Evolutionary conservation across 768 basidiomycete species (phyloP).

Genomic region (Hericium coralloides): DNA sequence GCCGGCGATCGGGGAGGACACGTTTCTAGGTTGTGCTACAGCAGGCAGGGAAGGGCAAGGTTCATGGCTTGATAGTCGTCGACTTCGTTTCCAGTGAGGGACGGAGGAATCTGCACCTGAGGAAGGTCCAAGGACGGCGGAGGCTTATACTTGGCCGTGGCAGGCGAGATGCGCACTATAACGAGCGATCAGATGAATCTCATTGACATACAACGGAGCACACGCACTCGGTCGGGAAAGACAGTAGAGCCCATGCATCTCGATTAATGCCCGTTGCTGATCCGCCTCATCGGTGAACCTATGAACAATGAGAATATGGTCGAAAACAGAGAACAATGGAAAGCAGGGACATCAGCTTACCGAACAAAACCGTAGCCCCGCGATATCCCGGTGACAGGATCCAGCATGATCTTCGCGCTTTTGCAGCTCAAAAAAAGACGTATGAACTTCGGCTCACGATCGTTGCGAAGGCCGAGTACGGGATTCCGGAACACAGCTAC

Average conservation of each 20-base stretch:
- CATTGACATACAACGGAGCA: not conserved
- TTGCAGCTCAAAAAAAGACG: conserved; percentile 86
- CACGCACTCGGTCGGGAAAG: conserved; percentile 78
- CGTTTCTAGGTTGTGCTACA: conserved; percentile 45
- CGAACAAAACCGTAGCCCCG: conserved; percentile 92
- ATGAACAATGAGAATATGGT: conserved; percentile 12
- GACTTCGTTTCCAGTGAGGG: not conserved
- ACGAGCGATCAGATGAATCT: conserved; percentile 12
- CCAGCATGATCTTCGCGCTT: conserved; percentile 93
- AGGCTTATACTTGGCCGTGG: conserved; percentile 80
- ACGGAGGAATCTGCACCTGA: conserved; percentile 11
- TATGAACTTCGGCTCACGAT: conserved; percentile 83
- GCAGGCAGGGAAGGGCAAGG: conserved; percentile 41
- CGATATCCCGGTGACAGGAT: conserved; percentile 82
- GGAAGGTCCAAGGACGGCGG: conserved; percentile 25
- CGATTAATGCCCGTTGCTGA: conserved; percentile 81
- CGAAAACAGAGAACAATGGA: not conserved
- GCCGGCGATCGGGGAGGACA: conserved; percentile 61
- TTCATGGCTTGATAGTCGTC: conserved; percentile 28
- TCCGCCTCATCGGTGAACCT: conserved; percentile 87
- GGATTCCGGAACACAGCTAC: conserved; percentile 90
- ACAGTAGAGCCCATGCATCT: conserved; percentile 89
- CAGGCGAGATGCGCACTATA: conserved; percentile 84
- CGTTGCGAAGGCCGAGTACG: conserved; percentile 74
- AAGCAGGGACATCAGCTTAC: conserved; percentile 27